These are phyloP conservation scores for Pisolithus albus DNA, from an alignment of 768 basidiomycete species.

Conservation along the genomic window DNA sequence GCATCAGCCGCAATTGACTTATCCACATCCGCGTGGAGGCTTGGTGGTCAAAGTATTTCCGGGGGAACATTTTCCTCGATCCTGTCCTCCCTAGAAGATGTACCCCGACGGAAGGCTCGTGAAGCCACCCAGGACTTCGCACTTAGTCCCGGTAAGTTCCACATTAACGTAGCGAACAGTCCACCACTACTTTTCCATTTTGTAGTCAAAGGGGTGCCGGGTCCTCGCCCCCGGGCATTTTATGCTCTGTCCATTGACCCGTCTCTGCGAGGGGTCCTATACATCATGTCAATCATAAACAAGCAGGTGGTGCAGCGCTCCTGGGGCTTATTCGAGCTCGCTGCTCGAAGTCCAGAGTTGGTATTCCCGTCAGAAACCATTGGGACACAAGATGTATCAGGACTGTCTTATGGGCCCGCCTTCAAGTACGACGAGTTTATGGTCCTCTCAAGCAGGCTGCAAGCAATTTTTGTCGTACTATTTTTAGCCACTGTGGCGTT, in stretches of 20 bases:
- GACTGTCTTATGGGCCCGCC: constrained; percentile 50
- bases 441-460: constrained; percentile 32
- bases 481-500: constrained; percentile 17
- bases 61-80: constrained; percentile 10
- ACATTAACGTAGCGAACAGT: not conserved
- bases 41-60: constrained; percentile 31
- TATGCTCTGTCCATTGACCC: constrained; percentile 32
- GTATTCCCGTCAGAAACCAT: constrained; percentile 5
- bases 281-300: constrained; percentile 41
- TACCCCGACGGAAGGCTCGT: constrained; percentile 14
- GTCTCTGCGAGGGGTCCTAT: constrained; percentile 34
- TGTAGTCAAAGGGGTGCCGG: constrained; percentile 19
- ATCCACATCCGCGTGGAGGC: constrained; percentile 36
- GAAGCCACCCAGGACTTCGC: constrained; percentile 31
- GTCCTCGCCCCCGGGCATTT: constrained; percentile 24
- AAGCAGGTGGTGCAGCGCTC: constrained; percentile 47
- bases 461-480: constrained; percentile 36
- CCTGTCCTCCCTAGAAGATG: constrained; percentile 25
- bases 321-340: constrained; percentile 43
- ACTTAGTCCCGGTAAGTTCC: constrained; percentile 36
- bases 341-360: constrained; percentile 12
- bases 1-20: constrained; percentile 13
- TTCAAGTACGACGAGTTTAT: constrained; percentile 77
- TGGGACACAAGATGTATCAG: constrained; percentile 16
- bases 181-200: constrained; percentile 2